Evolutionary conservation across 2,329 filamentous ascomycete species (phyloP), one percentile per base, ranked within the genome.

Genomic region (Atkinsonella texensis): DNA sequence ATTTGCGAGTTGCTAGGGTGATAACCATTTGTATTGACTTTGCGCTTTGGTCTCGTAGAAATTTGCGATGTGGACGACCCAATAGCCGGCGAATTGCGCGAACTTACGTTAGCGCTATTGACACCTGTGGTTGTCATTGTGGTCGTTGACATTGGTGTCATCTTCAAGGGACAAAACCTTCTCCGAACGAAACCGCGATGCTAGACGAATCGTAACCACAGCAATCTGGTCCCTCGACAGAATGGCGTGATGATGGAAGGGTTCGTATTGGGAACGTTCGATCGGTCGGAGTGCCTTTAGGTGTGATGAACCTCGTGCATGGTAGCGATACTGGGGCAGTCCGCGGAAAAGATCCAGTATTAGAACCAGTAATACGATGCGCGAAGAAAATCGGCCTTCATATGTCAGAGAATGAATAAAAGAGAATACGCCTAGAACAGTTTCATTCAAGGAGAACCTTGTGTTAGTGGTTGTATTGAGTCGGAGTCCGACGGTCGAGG

Each of bases 11-110:
- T 79, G 35, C 70, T 59, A 10, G 74, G 71, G 55, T 77, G 73
- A 52, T 75, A 74, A 55, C 74, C 74, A 59, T 79, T 79, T 47
- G 74, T 70, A 60, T 74, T 75, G 60, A 76, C 66, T 55, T 74
- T 75, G n/a, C 69, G 62, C 58, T 77, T 79, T n/a, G 74, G 60
- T 56, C 77, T 77, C 48, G 70, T 65, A 18, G 66, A 60, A 45
- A 65, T 58, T 54, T 66, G 63, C 55, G 57, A 63, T 13, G 65
- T 54, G 31, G 66, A 56, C 13, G 66, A 55, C 49, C 68, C 68
- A 43, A 71, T 64, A 44, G 74, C 68, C 15, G 77, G 76, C 35
- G 77, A 80, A 46, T 67, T 75, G 65, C 76, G 72, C 48, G 75
- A 70, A 62, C 73, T 78, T 53, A 68, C 68, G 66, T 73, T 74